These are phyloP conservation scores for Podosphaera aphanis DNA, from an alignment of 2,329 filamentous ascomycete genomes.

Conservation along the genomic window DNA sequence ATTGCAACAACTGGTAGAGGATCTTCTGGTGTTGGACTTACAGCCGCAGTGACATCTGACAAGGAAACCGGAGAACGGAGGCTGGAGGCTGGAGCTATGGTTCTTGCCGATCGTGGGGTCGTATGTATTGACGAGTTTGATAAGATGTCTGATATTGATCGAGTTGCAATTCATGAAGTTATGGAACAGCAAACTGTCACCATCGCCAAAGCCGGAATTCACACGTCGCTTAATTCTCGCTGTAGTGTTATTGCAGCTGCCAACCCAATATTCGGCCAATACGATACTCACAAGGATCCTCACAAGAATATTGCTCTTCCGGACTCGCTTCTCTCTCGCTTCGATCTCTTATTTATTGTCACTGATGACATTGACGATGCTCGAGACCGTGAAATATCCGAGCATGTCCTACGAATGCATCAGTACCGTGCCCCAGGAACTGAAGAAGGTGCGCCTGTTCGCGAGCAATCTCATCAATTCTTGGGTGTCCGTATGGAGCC, in stretches of 20 bases:
- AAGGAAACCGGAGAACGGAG: constrained; percentile 92
- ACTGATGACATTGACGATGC: constrained; percentile 96
- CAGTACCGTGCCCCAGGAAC: constrained; percentile 77
- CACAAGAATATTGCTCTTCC: constrained; percentile 96
- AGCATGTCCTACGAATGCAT: constrained; percentile 95
- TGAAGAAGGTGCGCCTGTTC: constrained; percentile 83
- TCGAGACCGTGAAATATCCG: constrained; percentile 71
- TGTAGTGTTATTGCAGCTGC: constrained; percentile 93
- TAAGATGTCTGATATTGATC: constrained; percentile 97
- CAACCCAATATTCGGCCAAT: constrained; percentile 95
- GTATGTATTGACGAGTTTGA: constrained; percentile 99
- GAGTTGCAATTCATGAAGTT: constrained; percentile 97
- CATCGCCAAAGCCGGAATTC: constrained; percentile 94
- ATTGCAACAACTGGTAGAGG: constrained; percentile 94
- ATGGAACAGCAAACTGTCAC: constrained; percentile 99
- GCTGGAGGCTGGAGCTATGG: constrained; percentile 94
- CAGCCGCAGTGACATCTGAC: constrained; percentile 83
- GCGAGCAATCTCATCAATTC: constrained; percentile 64
- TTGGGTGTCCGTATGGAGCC: constrained; percentile 71
- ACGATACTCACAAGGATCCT: constrained; percentile 94
- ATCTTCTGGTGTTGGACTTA: constrained; percentile 92
- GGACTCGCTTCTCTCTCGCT: constrained; percentile 90
- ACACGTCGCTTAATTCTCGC: constrained; percentile 86
- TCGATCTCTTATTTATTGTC: constrained; percentile 90
- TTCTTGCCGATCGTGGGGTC: constrained; percentile 85